Evolutionary conservation across 1,284 basidiomycete species (phyloP).

Genomic region (Gastroboletus turbinatus): DNA sequence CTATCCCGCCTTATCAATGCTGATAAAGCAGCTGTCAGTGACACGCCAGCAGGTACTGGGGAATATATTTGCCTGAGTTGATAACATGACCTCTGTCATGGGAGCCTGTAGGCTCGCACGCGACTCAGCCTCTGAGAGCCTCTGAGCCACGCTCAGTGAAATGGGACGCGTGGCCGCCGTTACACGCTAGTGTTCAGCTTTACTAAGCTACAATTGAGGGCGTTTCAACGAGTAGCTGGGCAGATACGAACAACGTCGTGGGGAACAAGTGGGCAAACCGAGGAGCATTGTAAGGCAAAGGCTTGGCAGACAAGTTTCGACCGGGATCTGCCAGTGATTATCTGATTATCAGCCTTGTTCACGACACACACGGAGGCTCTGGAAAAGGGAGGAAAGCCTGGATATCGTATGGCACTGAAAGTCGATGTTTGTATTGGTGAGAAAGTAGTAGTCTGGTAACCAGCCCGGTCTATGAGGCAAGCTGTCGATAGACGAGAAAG

Average conservation of each 20-base stretch:
- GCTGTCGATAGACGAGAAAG: too few species aligned
- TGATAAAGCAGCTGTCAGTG: constrained; percentile 7
- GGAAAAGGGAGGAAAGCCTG: too few species aligned
- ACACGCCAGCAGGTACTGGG: not conserved
- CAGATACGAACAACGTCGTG: not conserved
- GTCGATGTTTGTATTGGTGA: too few species aligned
- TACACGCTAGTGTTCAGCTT: not conserved
- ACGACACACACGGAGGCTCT: too few species aligned
- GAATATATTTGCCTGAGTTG: constrained; percentile 5
- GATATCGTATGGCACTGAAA: too few species aligned
- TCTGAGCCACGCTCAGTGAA: not conserved
- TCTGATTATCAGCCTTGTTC: not conserved
- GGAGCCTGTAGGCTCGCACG: constrained; percentile 4
- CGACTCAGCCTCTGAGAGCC: not conserved
- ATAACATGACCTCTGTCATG: constrained; percentile 14
- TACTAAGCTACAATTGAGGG: not conserved
- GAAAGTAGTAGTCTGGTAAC: too few species aligned
- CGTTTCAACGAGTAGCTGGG: not conserved
- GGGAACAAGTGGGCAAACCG: not conserved
- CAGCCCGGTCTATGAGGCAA: too few species aligned
- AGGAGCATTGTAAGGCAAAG: not conserved
- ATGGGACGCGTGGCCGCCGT: not conserved
- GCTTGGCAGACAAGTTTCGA: not conserved
- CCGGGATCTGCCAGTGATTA: too few species aligned
- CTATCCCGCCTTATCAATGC: constrained; percentile 11